Evolutionary conservation across 768 basidiomycete genomes (phyloP).

Genomic region (Lactarius quietus): DNA sequence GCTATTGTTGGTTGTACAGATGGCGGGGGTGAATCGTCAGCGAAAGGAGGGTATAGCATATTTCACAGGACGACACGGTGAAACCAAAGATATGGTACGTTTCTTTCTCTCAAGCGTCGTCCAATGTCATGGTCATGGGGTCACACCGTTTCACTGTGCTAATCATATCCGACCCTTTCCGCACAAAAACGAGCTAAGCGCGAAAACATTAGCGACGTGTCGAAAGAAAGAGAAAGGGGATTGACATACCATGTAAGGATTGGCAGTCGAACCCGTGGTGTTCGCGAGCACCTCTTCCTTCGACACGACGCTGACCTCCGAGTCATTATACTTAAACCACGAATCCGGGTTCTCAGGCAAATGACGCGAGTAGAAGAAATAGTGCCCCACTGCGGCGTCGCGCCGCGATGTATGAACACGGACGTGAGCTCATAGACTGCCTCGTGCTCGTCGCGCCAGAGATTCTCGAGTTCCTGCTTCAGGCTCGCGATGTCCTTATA

Average conservation of each 20-base stretch:
- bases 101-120: slow-evolving; percentile 30
- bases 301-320: slow-evolving; percentile 69
- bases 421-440: slow-evolving; percentile 88
- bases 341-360: slow-evolving; percentile 74
- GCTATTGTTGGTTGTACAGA: not conserved
- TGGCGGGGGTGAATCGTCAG: not conserved
- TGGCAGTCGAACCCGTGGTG: slow-evolving; percentile 87
- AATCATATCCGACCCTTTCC: slow-evolving; percentile 74
- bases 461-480: slow-evolving; percentile 63
- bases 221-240: not conserved
- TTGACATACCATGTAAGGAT: slow-evolving; percentile 74
- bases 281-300: slow-evolving; percentile 86
- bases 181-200: slow-evolving; percentile 62
- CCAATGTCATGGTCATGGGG: slow-evolving; percentile 27
- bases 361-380: slow-evolving; percentile 92
- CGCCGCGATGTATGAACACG: slow-evolving; percentile 93
- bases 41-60: not conserved
- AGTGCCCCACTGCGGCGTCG: slow-evolving; percentile 88
- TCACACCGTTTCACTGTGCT: slow-evolving; percentile 74
- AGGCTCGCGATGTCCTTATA: slow-evolving; percentile 48
- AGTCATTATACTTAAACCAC: slow-evolving; percentile 98
- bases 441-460: slow-evolving; percentile 67
- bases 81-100: no score
- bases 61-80: not conserved
- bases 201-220: not conserved